Conservation (phyloP, 148 eudicot species). For the Diospyros lotus region DNA sequence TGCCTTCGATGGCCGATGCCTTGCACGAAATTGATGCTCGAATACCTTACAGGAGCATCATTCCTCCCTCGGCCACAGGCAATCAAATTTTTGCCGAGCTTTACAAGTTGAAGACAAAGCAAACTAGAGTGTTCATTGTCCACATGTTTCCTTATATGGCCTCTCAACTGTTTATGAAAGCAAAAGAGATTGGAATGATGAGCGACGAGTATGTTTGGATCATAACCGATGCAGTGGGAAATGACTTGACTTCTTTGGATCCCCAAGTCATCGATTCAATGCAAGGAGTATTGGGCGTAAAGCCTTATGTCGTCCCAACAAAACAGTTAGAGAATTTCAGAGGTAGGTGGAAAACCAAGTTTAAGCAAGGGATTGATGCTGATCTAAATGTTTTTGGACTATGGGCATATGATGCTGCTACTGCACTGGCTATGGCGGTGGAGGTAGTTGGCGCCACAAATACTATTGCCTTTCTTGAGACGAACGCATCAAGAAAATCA, state of each 20-base stretch:
- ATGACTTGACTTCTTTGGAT: slow-evolving; percentile 15
- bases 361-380: not conserved
- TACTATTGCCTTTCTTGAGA: not conserved
- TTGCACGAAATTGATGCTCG: too few species aligned
- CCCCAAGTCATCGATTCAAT: slow-evolving; percentile 21
- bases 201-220: too few species aligned
- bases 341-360: slow-evolving; percentile 7
- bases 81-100: too few species aligned
- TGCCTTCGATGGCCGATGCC: too few species aligned
- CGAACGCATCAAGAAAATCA: not conserved
- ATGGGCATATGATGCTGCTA: slow-evolving; percentile 31
- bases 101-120: too few species aligned
- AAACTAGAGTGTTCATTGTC: too few species aligned
- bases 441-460: slow-evolving; percentile 15
- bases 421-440: slow-evolving; percentile 24
- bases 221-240: slow-evolving; percentile 20
- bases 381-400: slow-evolving; percentile 19
- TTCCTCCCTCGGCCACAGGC: too few species aligned
- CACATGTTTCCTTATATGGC: too few species aligned
- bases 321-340: slow-evolving; percentile 12
- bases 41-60: too few species aligned
- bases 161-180: too few species aligned
- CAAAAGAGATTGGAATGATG: too few species aligned
- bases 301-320: slow-evolving; percentile 21
- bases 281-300: slow-evolving; percentile 30